Evolutionary conservation across 2,329 filamentous ascomycete genomes (phyloP), one percentile per base, ranked within the genome.

Genomic region (Paraphaeosphaeria sporulosa): DNA sequence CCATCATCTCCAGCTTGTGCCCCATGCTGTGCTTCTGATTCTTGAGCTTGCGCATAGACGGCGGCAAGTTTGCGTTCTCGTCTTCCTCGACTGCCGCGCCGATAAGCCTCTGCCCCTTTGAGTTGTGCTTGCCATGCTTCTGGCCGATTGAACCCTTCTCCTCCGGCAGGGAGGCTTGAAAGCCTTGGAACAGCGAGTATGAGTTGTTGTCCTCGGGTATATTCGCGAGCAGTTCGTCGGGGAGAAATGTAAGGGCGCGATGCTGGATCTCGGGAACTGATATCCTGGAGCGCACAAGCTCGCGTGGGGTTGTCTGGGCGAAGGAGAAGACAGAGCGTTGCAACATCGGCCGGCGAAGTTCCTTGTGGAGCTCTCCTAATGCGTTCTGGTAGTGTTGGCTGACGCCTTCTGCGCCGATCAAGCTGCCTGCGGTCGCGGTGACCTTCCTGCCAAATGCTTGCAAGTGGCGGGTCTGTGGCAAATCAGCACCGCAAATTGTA

Each of bases 111-210:
- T 93, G 88, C 1, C 90, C 89, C 65, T 91, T 87, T 8, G 92
- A 92, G 44, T 88, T 86, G 62, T 88, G 87, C 68, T 91, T 86
- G 55, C 89, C 81, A 65, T 86, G 87, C 49, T 67, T 86, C 76
- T 89, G 66, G 86, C 87, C 64, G 90, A 87, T 55, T 40, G 17
- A 6, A 73, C 78, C 57, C 81, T 68, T 82, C 50, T 84, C 80
- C 58, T 95, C 91, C 2, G 94, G 94, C 63, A 97, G 84, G 64
- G 89, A 94, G 50, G 94, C 95, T 80, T 96, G 90, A 78, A 99
- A 99, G 66, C 95, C 95, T 78, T 99, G 92, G 78, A 99, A 98
- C 47, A 99, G 84, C 43, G 94, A 97, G 81, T 96, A 99, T 17
- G 89, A 84, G 78, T 92, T 96, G 23, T 90, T 89, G 74, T 90